Percentiles rank a stretch among this genome's conserved stretches.
phyloP scores from a whole-genome alignment of 345 rosid genomes.

The Salix koriyanagi region DNA sequence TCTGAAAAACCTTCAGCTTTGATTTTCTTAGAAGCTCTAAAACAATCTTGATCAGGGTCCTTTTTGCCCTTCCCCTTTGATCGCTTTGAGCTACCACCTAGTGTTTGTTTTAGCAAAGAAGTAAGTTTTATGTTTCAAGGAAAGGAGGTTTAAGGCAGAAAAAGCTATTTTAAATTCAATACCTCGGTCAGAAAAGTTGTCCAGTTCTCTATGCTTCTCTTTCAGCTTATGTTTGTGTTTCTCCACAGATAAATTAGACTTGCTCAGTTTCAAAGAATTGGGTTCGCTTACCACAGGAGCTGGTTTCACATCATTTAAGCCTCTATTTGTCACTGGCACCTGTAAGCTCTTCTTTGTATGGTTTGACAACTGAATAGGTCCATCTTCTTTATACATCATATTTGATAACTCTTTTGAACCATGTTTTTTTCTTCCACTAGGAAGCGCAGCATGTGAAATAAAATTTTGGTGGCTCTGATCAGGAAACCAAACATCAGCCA shows the following conservation, averaged over 20 bases:
- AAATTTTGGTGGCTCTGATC: constrained; percentile 27
- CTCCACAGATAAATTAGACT: constrained; percentile 37
- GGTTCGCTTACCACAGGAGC: constrained; percentile 42
- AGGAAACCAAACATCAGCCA: constrained; percentile 23
- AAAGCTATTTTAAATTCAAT: constrained; percentile 25
- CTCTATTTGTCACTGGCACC: constrained; percentile 35
- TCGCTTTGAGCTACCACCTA: constrained; percentile 59
- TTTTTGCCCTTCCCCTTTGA: constrained; percentile 59
- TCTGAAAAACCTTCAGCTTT: constrained; percentile 46
- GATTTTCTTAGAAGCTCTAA: constrained; percentile 57
- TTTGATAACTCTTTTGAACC: constrained; percentile 43
- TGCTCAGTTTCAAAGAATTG: constrained; percentile 35
- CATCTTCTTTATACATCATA: constrained; percentile 40
- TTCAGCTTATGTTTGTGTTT: constrained; percentile 51
- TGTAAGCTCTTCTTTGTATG: constrained; percentile 45
- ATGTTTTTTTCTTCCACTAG: constrained; percentile 52
- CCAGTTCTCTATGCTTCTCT: constrained; percentile 51
- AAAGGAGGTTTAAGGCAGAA: constrained; percentile 9
- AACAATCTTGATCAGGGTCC: constrained; percentile 45
- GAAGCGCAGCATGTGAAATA: constrained; percentile 22
- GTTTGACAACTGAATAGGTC: constrained; percentile 37
- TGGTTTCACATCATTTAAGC: constrained; percentile 38
- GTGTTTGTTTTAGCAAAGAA: constrained; percentile 21
- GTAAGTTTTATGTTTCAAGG: constrained; percentile 15
- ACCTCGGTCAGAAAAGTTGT: constrained; percentile 68